Evolutionary conservation across 345 rosid genomes (phyloP), one percentile per base, ranked within the genome.

Genomic region (Linum lewisii): DNA sequence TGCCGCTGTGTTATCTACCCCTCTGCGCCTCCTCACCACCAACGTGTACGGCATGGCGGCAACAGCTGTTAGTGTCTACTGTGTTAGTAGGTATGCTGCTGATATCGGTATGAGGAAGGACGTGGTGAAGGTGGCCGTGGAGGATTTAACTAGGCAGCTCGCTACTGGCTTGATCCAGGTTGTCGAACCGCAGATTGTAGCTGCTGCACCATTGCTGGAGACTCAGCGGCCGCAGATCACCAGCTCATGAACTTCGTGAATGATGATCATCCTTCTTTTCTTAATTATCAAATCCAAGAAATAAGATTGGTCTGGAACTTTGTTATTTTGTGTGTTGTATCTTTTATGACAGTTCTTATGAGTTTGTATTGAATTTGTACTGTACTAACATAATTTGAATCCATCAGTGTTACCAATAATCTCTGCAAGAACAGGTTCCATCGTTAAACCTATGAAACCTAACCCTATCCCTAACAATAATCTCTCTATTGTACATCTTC

Each of bases 31-130:
- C 54, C 82, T 83, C 45, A 83, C 89, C 5, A 83, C 97, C 44
- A 93, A 83, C 55, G 53, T 86, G 21, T 89, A 86, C 24, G 95
- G 97, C 1, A 92, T 87, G 91, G 95, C 85, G 0, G 95, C 88
- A 15, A 79, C 90, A 2, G 94, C 91, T 0, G 76, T 85, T 13
- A 73, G 87, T n/a, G 83, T 85, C 37, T 93, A 93, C 47, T 93
- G 91, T 25, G 87, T 69, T 0, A 84, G 87, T 63, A 81, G 97
- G 62, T 86, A 79, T 69, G 95, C 99, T 14, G 77, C 89, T 52
- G 99, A 92, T 72, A 78, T 89, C 4, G 98, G 96, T 58, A 75
- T 75, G 85, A 84, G 97, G 72, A 86, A 67, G 58, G 93, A 86
- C 16, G 94, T 81, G 11, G 75, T 76, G 51, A 89, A 88, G 78